Conservation (phyloP, 805 yeast species). For the Yarrowia alimentaria region DNA sequence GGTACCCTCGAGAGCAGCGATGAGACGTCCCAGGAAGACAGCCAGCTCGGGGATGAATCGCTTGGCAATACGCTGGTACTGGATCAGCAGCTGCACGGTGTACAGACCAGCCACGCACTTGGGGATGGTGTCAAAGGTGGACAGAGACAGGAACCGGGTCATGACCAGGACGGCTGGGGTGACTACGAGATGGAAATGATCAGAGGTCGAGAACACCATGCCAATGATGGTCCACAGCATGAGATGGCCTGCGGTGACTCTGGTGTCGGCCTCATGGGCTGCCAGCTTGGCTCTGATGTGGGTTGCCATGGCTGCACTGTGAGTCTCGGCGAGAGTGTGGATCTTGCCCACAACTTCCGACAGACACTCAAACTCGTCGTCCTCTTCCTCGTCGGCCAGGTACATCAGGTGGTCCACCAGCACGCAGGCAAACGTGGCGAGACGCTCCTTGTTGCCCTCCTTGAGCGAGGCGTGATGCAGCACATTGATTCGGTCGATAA, state of each 20-base stretch:
- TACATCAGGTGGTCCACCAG: constrained; percentile 61
- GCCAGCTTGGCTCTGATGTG: constrained; percentile 57
- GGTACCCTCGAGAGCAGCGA: constrained; percentile 50
- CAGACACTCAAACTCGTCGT: constrained; percentile 28
- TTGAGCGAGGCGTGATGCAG: constrained; percentile 73
- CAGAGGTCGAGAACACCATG: constrained; percentile 84
- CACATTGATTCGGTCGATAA: constrained; percentile 55
- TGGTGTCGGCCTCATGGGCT: constrained; percentile 39
- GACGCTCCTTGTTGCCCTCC: constrained; percentile 73
- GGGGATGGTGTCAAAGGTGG: constrained; percentile 44
- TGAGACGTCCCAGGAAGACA: constrained; percentile 41
- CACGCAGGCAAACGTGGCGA: constrained; percentile 61
- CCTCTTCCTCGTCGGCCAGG: constrained; percentile 42
- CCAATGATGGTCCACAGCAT: constrained; percentile 72
- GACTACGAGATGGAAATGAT: constrained; percentile 86
- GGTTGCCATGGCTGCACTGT: constrained; percentile 61
- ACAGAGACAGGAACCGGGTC: constrained; percentile 63
- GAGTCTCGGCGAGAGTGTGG: constrained; percentile 61
- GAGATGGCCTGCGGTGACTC: constrained; percentile 51
- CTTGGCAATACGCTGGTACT: constrained; percentile 77
- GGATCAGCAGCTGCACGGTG: constrained; percentile 60
- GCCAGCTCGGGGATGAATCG: constrained; percentile 79
- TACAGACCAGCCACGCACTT: constrained; percentile 60
- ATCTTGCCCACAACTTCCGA: constrained; percentile 39
- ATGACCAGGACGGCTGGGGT: constrained; percentile 78